These are phyloP conservation scores for Musa troglodytarum DNA, from an alignment of 176 grass and related monocot genomes.

Conservation along the genomic window DNA sequence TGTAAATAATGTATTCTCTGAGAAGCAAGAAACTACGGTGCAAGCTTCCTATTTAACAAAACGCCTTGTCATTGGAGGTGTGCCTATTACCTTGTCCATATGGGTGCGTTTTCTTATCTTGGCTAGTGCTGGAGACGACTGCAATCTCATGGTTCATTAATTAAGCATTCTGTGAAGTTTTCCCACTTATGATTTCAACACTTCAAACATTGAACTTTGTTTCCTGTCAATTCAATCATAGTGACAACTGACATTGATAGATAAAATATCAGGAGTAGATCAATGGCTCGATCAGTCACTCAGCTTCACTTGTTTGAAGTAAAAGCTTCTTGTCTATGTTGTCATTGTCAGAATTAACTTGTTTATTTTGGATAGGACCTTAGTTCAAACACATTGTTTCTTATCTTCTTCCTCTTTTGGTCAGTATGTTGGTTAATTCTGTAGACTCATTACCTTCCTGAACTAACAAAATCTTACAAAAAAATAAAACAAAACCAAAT, in stretches of 20 bases:
- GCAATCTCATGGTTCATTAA: background rate
- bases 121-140: background rate
- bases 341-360: background rate
- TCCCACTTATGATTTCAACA: background rate
- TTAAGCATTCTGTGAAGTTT: background rate
- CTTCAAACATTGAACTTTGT: background rate
- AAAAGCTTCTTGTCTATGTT: too few species aligned
- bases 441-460: background rate
- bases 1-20: slow-evolving; percentile 72
- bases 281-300: background rate
- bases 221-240: background rate
- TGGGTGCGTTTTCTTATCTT: slow-evolving; percentile 61
- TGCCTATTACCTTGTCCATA: slow-evolving; percentile 78
- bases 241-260: background rate
- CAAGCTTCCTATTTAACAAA: slow-evolving; percentile 78
- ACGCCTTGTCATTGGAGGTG: slow-evolving; percentile 58
- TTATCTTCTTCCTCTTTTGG: background rate
- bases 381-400: background rate
- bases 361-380: background rate
- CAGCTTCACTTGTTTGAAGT: background rate
- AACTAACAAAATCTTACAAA: background rate
- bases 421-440: background rate
- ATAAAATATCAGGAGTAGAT: background rate
- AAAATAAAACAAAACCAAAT: too few species aligned
- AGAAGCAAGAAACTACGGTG: slow-evolving; percentile 75